Evolutionary conservation across 2,329 filamentous ascomycete genomes (phyloP).

Genomic region (Ophiognomonia clavigignenti-juglandacearum): DNA sequence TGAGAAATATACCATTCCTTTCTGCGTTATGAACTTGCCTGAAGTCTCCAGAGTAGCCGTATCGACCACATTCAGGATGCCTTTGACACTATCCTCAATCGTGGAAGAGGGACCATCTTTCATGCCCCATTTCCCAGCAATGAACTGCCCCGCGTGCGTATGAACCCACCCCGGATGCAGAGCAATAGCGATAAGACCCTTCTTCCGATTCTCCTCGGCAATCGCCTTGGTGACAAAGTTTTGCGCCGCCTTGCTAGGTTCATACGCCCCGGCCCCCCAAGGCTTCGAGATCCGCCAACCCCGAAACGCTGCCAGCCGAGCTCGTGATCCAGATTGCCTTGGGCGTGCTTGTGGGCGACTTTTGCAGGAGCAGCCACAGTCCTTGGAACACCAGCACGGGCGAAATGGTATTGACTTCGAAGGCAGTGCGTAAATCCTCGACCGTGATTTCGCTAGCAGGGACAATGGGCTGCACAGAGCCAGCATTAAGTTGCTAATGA

Average conservation of each 20-base stretch:
- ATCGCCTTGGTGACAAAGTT: conserved; percentile 28
- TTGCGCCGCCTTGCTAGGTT: conserved; percentile 34
- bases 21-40: neutral
- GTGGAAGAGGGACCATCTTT: neutral
- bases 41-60: conserved; percentile 1
- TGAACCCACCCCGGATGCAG: conserved; percentile 27
- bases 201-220: conserved; percentile 26
- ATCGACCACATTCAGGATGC: conserved; percentile 4
- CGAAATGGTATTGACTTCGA: conserved; percentile 38
- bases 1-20: too few relatives aligned
- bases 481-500: conserved; percentile 52
- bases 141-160: conserved; percentile 15
- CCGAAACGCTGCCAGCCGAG: conserved; percentile 28
- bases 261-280: conserved; percentile 35
- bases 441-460: conserved; percentile 28
- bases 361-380: conserved; percentile 32
- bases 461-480: conserved; percentile 29
- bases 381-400: conserved; percentile 41
- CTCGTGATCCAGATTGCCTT: conserved; percentile 27
- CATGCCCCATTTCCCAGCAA: neutral
- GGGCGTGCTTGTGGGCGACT: conserved; percentile 22
- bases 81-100: neutral
- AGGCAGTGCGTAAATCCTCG: conserved; percentile 31
- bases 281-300: conserved; percentile 16
- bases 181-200: conserved; percentile 25